Percentiles rank a stretch among this genome's conserved stretches.
phyloP scores from a whole-genome alignment of 257 asterid species.

The Plantago elongata region DNA sequence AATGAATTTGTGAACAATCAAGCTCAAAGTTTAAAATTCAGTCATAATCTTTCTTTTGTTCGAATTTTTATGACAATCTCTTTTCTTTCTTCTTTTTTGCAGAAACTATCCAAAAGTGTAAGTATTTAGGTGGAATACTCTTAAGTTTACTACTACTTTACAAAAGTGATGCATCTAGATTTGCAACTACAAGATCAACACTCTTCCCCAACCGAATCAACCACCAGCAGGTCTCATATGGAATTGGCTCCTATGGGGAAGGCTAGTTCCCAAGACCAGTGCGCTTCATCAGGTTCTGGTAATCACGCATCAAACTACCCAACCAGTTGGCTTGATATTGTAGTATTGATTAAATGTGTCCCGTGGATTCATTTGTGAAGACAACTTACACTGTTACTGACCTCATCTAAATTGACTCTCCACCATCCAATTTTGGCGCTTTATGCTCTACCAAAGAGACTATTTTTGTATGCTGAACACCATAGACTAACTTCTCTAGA shows the following conservation, averaged over 20 bases:
- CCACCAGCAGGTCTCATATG: constrained; percentile 26
- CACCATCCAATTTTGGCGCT: too few relatives aligned
- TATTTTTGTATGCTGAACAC: too few relatives aligned
- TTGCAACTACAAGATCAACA: constrained; percentile 35
- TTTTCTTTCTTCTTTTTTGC: constrained; percentile 18
- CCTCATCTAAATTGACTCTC: too few relatives aligned
- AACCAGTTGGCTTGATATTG: not conserved
- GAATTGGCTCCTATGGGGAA: constrained; percentile 38
- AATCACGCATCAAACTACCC: constrained; percentile 14
- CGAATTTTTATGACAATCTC: constrained; percentile 24
- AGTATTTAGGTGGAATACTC: constrained; percentile 30
- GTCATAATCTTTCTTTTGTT: constrained; percentile 18
- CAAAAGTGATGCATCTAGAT: constrained; percentile 35
- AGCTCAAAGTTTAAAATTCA: constrained; percentile 3
- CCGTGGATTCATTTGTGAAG: too few relatives aligned
- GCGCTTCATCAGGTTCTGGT: constrained; percentile 70
- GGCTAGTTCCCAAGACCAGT: constrained; percentile 55
- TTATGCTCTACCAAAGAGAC: too few relatives aligned
- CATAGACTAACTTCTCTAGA: too few relatives aligned
- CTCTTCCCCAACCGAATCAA: constrained; percentile 43
- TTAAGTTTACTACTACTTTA: constrained; percentile 10
- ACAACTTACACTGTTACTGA: too few relatives aligned
- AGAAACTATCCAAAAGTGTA: constrained; percentile 22
- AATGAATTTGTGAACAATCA: not conserved
- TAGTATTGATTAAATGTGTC: not conserved